Evolutionary conservation across 441 rosid genomes (phyloP).

Genomic region (Croton setiger): DNA sequence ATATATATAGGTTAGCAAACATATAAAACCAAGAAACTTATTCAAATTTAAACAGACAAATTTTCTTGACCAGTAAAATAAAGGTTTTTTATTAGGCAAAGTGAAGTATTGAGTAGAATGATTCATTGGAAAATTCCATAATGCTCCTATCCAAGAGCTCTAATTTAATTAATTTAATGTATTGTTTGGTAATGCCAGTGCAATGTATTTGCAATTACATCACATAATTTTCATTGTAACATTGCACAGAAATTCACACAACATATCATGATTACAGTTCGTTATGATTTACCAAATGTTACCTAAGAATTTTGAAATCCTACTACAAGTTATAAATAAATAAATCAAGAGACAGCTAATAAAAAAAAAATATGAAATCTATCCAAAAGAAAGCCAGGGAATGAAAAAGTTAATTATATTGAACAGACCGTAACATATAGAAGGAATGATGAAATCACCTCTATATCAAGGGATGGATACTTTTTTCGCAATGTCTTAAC

Average conservation of each 20-base stretch:
- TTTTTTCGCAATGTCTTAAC: slow-evolving; percentile 59
- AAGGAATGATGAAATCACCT: slow-evolving; percentile 38
- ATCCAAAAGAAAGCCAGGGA: not conserved
- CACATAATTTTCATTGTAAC: too few relatives aligned
- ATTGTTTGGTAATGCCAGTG: too few relatives aligned
- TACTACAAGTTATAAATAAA: slow-evolving; percentile 1
- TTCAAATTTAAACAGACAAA: not conserved
- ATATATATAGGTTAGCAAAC: not conserved
- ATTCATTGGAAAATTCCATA: too few relatives aligned
- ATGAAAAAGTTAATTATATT: not conserved
- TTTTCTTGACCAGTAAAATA: not conserved
- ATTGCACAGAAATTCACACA: too few relatives aligned
- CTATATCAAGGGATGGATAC: slow-evolving; percentile 86
- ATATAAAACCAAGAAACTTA: not conserved
- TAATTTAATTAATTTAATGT: too few relatives aligned
- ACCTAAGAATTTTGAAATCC: not conserved
- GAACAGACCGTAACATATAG: slow-evolving; percentile 2
- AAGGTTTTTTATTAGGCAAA: too few relatives aligned
- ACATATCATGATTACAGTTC: too few relatives aligned
- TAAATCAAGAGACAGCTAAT: not conserved
- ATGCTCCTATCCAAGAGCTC: too few relatives aligned
- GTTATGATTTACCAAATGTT: slow-evolving; percentile 7
- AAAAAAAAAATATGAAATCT: not conserved
- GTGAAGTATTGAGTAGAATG: too few relatives aligned
- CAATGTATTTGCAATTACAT: too few relatives aligned